Base-by-base conservation (phyloP, 345 rosid genomes). In the Odontarrhena argentea region DNA sequence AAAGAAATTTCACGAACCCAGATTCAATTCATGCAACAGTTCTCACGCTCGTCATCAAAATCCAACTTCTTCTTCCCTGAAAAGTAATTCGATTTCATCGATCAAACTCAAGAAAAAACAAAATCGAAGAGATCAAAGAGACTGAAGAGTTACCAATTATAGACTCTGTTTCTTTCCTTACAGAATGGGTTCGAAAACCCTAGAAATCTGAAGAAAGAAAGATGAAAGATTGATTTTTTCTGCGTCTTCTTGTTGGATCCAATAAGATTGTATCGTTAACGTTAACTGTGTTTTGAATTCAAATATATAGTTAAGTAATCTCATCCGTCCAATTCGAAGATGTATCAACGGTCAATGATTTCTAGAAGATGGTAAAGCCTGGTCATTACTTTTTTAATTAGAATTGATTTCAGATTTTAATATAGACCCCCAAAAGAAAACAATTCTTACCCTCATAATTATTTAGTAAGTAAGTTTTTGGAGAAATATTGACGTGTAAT, bases 21-120 rank as follows among this genome's bases (percentile, higher is more conserved):
- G 56, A 64, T 69, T 79, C 9, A 85, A 65, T 56, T 85, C 90
- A 57, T 89, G 87, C 28, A 80, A 60, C 87, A 13, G 76, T 79
- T 77, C 90, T 62, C 57, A 77, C 55, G 54, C 63, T 63, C 72
- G 79, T 85, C 98, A 90, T 18, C 22, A 18, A 62, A 58, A 18
- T 69, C 36, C 57, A 40, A 69, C 30, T 57, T 15, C 22, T 18
- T 18, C 22, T 18, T 18, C 22, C 22, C 44, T 18, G 22, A 18
- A 18, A 18, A 18, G 22, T 18, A 18, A 18, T 18, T 18, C 22
- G 22, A 18, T 18, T 18, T 18, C 22, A 18, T 18, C 22, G 22
- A 18, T 18, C 22, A 18, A 18, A 18, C 22, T 18, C 22, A 18
- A 18, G 22, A 18, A 18, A 18, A 18, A 18, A 18, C 22, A 18